phyloP scores from a whole-genome alignment of 768 basidiomycete species.

The Tricholoma hemisulphureum region DNA sequence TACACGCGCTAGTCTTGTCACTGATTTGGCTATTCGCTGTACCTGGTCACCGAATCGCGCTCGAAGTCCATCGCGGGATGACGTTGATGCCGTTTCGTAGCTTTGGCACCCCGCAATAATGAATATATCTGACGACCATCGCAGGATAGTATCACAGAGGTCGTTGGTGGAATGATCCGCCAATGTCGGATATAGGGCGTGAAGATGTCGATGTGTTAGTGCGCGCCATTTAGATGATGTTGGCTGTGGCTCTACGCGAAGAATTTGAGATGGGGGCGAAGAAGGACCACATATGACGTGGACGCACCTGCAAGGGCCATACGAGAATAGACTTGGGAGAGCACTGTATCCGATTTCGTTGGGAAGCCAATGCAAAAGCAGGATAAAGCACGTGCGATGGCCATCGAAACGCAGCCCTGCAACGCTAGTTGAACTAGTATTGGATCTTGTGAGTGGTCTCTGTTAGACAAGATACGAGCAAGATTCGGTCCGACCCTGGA shows the following conservation, averaged over 20 bases:
- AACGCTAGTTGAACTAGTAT: conserved; percentile 74
- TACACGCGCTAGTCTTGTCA: conserved; percentile 60
- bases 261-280: conserved; percentile 7
- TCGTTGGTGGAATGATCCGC: conserved; percentile 68
- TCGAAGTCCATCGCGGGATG: conserved; percentile 37
- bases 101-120: conserved; percentile 58
- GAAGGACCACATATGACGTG: neutral
- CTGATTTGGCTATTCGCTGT: conserved; percentile 61
- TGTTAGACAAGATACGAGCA: conserved; percentile 55
- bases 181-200: conserved; percentile 63
- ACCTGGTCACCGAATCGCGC: conserved; percentile 59
- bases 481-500: conserved; percentile 64
- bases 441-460: conserved; percentile 74
- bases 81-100: conserved; percentile 34
- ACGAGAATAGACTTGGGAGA: conserved; percentile 59
- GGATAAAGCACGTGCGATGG: conserved; percentile 63
- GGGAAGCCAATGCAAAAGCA: conserved; percentile 76
- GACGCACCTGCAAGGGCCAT: conserved; percentile 54
- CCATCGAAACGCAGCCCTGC: conserved; percentile 67
- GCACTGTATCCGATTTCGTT: conserved; percentile 62
- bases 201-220: conserved; percentile 67
- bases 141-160: conserved; percentile 69
- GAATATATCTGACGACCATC: conserved; percentile 70
- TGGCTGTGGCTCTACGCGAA: conserved; percentile 63
- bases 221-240: conserved; percentile 78